These are phyloP conservation scores for Penicillium glabrum DNA, from an alignment of 2,329 filamentous ascomycete genomes.

Conservation along the genomic window DNA sequence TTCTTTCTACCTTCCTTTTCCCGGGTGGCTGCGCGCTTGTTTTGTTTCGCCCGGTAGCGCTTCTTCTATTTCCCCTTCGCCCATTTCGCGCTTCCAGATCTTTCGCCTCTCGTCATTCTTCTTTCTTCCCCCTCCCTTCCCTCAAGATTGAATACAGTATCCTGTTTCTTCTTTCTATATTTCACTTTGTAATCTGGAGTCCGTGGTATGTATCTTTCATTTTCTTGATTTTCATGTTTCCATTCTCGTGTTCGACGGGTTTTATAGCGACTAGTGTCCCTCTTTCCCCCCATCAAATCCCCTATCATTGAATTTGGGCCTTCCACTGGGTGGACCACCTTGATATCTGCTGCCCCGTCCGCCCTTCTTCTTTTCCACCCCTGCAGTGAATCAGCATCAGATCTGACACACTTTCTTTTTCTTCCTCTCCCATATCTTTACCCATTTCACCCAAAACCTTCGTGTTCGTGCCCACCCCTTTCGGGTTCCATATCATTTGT, in stretches of 20 bases:
- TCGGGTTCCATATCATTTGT: slow-evolving; percentile 9
- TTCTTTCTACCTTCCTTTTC: neutral
- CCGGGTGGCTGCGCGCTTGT: slow-evolving; percentile 33
- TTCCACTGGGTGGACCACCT: slow-evolving; percentile 8
- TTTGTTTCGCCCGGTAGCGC: slow-evolving; percentile 24
- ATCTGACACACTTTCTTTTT: slow-evolving; percentile 19
- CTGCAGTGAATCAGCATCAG: slow-evolving; percentile 21
- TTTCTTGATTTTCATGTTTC: slow-evolving; percentile 1
- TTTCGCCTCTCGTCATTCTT: slow-evolving; percentile 1
- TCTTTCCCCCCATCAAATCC: neutral
- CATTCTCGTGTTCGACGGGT: neutral
- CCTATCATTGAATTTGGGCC: slow-evolving; percentile 6
- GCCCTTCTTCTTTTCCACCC: slow-evolving; percentile 16
- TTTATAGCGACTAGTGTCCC: neutral
- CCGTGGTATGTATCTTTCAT: neutral
- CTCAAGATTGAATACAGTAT: slow-evolving; percentile 6
- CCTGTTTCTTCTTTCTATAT: neutral
- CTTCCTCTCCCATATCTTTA: slow-evolving; percentile 7
- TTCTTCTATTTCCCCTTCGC: slow-evolving; percentile 12
- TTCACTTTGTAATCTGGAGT: neutral
- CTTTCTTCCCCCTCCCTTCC: slow-evolving; percentile 4
- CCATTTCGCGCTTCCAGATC: slow-evolving; percentile 18
- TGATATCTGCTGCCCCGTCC: slow-evolving; percentile 19
- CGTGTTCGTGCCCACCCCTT: slow-evolving; percentile 12
- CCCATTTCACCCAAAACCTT: slow-evolving; percentile 12